Conservation (phyloP, 768 basidiomycete genomes). For the Dictyophora rubrovolvata region DNA sequence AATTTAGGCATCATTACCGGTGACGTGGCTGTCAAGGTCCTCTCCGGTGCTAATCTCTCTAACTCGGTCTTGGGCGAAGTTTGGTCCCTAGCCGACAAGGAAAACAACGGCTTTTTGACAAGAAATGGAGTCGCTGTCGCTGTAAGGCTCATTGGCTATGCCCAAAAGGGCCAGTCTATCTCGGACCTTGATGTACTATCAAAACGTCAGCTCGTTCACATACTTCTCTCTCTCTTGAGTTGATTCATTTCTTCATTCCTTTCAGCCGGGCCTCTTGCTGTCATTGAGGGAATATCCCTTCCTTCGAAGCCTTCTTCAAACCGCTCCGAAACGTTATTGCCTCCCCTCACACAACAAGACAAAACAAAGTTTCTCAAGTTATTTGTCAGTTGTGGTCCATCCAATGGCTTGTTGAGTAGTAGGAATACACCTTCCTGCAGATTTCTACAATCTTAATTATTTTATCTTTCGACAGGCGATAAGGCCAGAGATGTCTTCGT, state of each 20-base stretch:
- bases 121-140: constrained; percentile 81
- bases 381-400: constrained; percentile 62
- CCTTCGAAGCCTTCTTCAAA: constrained; percentile 36
- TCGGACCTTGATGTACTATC: constrained; percentile 45
- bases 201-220: constrained; percentile 48
- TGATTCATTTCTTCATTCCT: constrained; percentile 3
- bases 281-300: constrained; percentile 57
- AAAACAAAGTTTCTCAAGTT: constrained; percentile 72
- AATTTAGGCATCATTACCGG: constrained; percentile 80
- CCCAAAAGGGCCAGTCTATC: constrained; percentile 74
- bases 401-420: constrained; percentile 74
- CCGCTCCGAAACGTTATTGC: constrained; percentile 32
- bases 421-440: constrained; percentile 18
- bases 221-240: constrained; percentile 10
- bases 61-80: constrained; percentile 80
- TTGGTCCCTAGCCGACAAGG: constrained; percentile 86
- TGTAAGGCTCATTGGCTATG: constrained; percentile 85
- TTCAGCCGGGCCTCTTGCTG: constrained; percentile 76
- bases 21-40: constrained; percentile 81
- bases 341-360: constrained; percentile 69
- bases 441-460: not conserved
- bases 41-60: constrained; percentile 72
- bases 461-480: constrained; percentile 40
- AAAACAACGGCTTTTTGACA: constrained; percentile 88
- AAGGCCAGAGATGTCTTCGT: constrained; percentile 87